Conservation (phyloP, 2,329 filamentous ascomycete genomes). For the Trichoderma oligosporum region DNA sequence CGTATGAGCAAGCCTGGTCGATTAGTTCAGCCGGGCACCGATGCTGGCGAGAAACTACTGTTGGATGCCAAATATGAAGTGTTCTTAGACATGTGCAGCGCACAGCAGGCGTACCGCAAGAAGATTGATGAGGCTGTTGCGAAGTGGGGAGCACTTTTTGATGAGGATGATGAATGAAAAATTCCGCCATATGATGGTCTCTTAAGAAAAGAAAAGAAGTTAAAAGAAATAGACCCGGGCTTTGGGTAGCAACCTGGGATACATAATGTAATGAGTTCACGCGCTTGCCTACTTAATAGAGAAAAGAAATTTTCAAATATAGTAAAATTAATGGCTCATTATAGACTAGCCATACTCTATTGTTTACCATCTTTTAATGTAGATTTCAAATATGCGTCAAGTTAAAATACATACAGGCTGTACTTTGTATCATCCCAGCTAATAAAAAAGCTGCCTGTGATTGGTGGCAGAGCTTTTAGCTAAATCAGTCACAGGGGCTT, state of each 20-base stretch:
- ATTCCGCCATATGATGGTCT: background rate
- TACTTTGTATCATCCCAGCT: background rate
- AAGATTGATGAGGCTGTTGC: slow-evolving; percentile 64
- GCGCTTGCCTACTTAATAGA: background rate
- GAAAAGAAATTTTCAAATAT: background rate
- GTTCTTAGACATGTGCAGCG: slow-evolving; percentile 88
- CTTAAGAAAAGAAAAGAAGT: background rate
- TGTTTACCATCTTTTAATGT: background rate
- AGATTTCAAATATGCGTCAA: background rate
- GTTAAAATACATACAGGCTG: no score
- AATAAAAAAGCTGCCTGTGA: no score
- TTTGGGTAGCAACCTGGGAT: background rate
- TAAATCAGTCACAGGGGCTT: slow-evolving; percentile 8
- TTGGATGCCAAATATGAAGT: slow-evolving; percentile 88
- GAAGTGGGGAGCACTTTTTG: slow-evolving; percentile 35
- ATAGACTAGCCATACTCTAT: background rate
- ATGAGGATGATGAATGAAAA: slow-evolving; percentile 23
- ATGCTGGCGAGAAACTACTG: slow-evolving; percentile 71
- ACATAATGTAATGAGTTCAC: slow-evolving; percentile 11
- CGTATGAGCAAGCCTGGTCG: slow-evolving; percentile 92
- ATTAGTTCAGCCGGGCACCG: slow-evolving; percentile 69
- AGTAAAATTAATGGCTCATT: background rate
- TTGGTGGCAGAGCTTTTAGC: background rate
- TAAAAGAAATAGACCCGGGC: background rate
- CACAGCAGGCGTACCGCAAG: slow-evolving; percentile 76